A percentile compares a stretch with the other conserved stretches of the same genome.
These are phyloP conservation scores for Vickermania spadyakhi DNA, from an alignment of 208 protist species.

Conservation along the genomic window DNA sequence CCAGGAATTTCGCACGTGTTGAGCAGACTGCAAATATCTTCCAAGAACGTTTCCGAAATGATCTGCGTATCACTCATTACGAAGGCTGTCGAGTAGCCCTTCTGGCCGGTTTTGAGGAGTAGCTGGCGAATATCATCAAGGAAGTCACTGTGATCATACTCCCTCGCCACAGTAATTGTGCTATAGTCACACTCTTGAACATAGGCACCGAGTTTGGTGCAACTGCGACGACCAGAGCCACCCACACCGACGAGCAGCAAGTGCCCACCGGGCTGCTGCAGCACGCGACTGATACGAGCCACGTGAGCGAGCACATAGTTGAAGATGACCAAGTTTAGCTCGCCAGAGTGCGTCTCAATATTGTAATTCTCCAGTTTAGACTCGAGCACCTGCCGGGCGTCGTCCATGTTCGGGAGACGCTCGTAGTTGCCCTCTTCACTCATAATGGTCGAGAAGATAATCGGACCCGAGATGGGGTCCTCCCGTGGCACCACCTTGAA, in stretches of 20 bases:
- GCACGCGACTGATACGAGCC: constrained; percentile 91
- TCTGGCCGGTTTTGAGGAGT: constrained; percentile 85
- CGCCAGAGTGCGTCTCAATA: constrained; percentile 35
- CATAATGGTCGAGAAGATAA: constrained; percentile 78
- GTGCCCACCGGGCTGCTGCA: constrained; percentile 93
- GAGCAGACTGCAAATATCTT: constrained; percentile 97
- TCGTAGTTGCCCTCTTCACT: constrained; percentile 87
- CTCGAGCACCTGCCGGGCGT: constrained; percentile 74
- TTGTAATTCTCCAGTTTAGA: constrained; percentile 89
- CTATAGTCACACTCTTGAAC: constrained; percentile 92
- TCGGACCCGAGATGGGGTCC: constrained; percentile 5
- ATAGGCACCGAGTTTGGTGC: constrained; percentile 90
- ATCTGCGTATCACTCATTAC: constrained; percentile 96
- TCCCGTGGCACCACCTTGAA: constrained; percentile 55
- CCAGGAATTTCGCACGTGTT: constrained; percentile 96
- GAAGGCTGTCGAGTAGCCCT: constrained; percentile 92
- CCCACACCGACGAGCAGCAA: constrained; percentile 95
- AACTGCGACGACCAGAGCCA: constrained; percentile 93
- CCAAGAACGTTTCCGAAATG: constrained; percentile 91
- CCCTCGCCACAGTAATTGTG: constrained; percentile 90
- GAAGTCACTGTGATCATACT: constrained; percentile 93
- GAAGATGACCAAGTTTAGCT: constrained; percentile 94
- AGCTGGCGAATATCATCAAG: constrained; percentile 94
- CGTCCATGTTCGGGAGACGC: constrained; percentile 64
- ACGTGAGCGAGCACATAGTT: constrained; percentile 96